Conservation (phyloP, 2,329 filamentous ascomycete species). For the Fusarium verticillioides region DNA sequence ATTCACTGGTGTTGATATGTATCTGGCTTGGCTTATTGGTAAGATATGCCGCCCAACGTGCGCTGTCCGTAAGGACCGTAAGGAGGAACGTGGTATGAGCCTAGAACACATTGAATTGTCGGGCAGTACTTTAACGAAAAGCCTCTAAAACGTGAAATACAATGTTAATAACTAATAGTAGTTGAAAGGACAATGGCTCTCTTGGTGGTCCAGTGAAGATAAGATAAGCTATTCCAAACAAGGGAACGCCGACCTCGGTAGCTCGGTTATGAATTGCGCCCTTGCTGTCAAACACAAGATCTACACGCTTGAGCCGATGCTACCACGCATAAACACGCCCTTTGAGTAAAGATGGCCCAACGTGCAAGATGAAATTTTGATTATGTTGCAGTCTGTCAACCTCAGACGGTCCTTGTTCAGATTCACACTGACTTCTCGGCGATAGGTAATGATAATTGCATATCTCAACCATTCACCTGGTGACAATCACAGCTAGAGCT, state of each 20-base stretch:
- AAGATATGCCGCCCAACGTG: neutral
- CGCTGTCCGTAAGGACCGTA: too few species aligned
- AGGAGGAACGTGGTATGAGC: too few species aligned
- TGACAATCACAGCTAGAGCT: too few species aligned
- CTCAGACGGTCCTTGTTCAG: accelerated
- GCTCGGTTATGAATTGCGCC: neutral
- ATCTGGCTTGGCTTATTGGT: neutral
- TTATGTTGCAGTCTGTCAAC: too few species aligned
- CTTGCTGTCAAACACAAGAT: neutral
- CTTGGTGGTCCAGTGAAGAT: neutral
- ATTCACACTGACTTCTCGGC: too few species aligned
- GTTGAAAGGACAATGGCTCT: neutral
- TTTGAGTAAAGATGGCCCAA: too few species aligned
- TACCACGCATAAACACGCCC: neutral
- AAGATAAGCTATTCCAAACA: neutral
- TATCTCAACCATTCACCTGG: too few species aligned
- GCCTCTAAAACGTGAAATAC: too few species aligned
- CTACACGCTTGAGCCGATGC: neutral
- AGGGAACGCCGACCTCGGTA: neutral
- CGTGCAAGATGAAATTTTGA: too few species aligned
- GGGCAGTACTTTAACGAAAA: too few species aligned
- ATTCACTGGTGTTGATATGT: neutral
- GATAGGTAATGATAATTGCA: too few species aligned
- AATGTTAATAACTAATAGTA: neutral
- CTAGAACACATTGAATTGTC: neutral